phyloP scores from a whole-genome alignment of 2,329 filamentous ascomycete genomes.

The Pseudogymnoascus sp. region DNA sequence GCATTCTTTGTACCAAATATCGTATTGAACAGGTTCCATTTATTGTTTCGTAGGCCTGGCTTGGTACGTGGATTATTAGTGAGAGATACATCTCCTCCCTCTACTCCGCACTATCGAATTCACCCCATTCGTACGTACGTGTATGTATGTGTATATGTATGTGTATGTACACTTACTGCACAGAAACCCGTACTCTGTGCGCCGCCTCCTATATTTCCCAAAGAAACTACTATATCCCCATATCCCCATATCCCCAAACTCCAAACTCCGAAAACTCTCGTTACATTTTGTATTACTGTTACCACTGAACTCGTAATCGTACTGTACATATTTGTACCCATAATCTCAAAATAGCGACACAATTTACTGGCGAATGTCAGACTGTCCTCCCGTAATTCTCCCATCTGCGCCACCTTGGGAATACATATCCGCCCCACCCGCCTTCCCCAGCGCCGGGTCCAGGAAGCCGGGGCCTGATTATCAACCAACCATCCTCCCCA shows the following conservation, averaged over 20 bases:
- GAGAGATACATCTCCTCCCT: too few species aligned
- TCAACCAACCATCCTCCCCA: conserved; percentile 2
- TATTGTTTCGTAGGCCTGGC: not conserved
- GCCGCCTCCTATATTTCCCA: not conserved
- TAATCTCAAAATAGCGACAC: not conserved
- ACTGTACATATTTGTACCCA: not conserved
- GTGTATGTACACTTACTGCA: not conserved
- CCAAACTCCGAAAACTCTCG: not conserved
- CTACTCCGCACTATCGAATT: not conserved
- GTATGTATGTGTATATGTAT: not conserved
- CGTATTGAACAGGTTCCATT: not conserved
- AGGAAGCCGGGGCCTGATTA: conserved; percentile 1
- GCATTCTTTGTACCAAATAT: not conserved
- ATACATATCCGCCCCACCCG: not conserved
- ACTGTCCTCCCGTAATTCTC: not conserved
- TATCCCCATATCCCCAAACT: too few species aligned
- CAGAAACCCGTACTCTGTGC: not conserved
- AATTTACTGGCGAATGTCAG: not conserved
- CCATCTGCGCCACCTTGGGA: not conserved
- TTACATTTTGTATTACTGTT: not conserved
- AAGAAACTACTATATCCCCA: not conserved
- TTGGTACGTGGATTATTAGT: not conserved
- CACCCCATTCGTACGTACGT: not conserved
- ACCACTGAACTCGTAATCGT: not conserved
- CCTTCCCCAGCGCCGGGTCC: conserved; percentile 1